These are phyloP conservation scores for Aphanomyces astaci DNA, from an alignment of 352 stramenopile species.

Conservation along the genomic window DNA sequence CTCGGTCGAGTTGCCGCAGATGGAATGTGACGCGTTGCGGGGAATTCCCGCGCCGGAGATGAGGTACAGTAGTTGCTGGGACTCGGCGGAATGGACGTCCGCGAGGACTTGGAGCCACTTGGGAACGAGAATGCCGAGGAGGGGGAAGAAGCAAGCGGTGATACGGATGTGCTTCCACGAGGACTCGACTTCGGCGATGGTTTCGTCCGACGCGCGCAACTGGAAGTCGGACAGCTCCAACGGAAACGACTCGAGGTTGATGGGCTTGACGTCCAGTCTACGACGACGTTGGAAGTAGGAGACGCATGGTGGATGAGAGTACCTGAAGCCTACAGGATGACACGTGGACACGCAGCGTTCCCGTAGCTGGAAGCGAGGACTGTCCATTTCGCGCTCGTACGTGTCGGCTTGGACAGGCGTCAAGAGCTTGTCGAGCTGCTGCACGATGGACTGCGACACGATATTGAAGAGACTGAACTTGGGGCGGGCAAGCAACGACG, in stretches of 20 bases:
- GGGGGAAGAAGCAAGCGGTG: constrained; percentile 91
- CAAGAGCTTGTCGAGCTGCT: neutral
- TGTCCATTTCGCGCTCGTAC: constrained; percentile 4
- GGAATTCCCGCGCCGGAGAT: constrained; percentile 94
- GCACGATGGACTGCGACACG: constrained; percentile 37
- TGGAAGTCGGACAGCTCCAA: constrained; percentile 22
- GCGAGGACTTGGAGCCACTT: constrained; percentile 84
- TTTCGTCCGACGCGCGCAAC: constrained; percentile 23
- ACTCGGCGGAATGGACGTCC: constrained; percentile 68
- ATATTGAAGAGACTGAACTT: constrained; percentile 87
- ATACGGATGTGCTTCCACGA: constrained; percentile 64
- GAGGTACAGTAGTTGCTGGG: constrained; percentile 91
- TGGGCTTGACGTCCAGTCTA: constrained; percentile 10
- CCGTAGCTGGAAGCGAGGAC: neutral
- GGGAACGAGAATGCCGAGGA: constrained; percentile 90
- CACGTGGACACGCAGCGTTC: constrained; percentile 3
- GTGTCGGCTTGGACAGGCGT: neutral
- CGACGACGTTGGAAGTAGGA: neutral
- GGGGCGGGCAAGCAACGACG: constrained; percentile 56
- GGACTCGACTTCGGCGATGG: constrained; percentile 36
- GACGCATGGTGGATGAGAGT: neutral
- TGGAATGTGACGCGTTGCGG: constrained; percentile 87
- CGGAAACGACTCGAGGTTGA: neutral
- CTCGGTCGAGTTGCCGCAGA: constrained; percentile 94
- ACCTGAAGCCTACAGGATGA: constrained; percentile 21